Evolutionary conservation across 192 early-diverging fungal species (phyloP), one percentile per base, ranked within the genome.

Genomic region (Jimgerdemannia flammicorona): DNA sequence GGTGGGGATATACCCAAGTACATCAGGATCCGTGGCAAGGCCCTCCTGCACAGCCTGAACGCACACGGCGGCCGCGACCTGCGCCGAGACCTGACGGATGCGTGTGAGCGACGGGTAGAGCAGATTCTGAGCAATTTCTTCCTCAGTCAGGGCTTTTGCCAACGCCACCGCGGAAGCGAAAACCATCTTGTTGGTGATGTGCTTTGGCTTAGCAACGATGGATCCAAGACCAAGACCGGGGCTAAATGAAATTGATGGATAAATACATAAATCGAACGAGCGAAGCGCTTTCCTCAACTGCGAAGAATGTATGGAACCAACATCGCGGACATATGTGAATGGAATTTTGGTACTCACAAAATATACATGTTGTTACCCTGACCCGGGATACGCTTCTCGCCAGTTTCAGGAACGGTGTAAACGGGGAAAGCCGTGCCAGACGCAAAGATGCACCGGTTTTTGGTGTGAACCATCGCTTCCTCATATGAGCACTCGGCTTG

Each of bases 341-440:
- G 19, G 11, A 40, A 8, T 44, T n/a, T 76, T 41, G 64, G 11
- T 75, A 75, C 78, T 71, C 75, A 75, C 74, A 97, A 98, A 72
- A 97, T 94, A 81, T 96, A 98, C 92, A 93, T 95, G 87, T 97
- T 97, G 87, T 97, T 96, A 75, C 93, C 96, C 84, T 97, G 94
- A 18, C 92, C 94, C 6, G 95, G 93, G 66, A 91, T 75, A 19
- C 82, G 75, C 19, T 84, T 64, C 69, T 88, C 73, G 7, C 87
- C 84, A 40, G 88, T 88, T 43, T 86, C 81, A 11, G 93, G 91
- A 54, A 93, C 82, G 6, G 84, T 90, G 78, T 91, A 92, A 29
- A 87, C 71, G 39, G 96, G 95, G 87, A 99, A 99, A 4, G 92
- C 94, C 7, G 96, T 98, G 69, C 97, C 97, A 3, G 94, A 96